Percentiles rank a stretch among this genome's conserved stretches.
Conservation (phyloP, 768 basidiomycete species). For the Sutorius australiensis region DNA sequence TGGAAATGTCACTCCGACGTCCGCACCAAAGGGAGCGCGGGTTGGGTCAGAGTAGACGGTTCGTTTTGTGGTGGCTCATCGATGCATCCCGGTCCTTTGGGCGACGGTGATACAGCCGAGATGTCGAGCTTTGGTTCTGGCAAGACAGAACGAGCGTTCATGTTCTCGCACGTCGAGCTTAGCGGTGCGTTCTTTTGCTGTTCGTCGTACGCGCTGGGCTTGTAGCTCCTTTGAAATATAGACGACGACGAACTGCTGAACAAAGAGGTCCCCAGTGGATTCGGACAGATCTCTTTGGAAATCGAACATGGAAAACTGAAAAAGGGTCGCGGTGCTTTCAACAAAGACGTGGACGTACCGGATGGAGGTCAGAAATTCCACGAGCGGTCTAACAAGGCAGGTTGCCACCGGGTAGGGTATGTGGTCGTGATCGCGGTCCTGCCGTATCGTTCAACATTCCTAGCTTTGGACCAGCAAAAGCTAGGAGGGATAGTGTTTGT, state of each 20-base stretch:
- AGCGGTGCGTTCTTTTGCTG: not conserved
- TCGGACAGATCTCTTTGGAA: not conserved
- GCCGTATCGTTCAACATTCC: no score
- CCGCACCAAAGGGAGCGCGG: not conserved
- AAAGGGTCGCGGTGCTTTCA: not conserved
- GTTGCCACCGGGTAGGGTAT: not conserved
- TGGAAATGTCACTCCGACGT: not conserved
- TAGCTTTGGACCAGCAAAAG: not conserved
- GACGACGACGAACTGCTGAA: not conserved
- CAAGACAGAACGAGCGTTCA: not conserved
- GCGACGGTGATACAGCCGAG: not conserved
- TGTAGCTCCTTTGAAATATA: not conserved
- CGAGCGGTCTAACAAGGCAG: not conserved
- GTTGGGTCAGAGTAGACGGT: not conserved
- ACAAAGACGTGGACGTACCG: not conserved
- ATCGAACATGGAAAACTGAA: not conserved
- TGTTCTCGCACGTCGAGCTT: not conserved
- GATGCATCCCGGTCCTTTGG: not conserved
- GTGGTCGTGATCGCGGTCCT: no score
- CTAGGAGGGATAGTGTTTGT: no score
- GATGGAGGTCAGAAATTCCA: not conserved
- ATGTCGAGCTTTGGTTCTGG: not conserved
- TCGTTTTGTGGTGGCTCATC: not conserved
- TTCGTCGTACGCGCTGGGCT: not conserved
- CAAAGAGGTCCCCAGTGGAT: not conserved